A percentile compares a stretch with the other conserved stretches of the same genome.
Evolutionary conservation across 345 rosid genomes (phyloP).

Genomic region (Salix brachista): DNA sequence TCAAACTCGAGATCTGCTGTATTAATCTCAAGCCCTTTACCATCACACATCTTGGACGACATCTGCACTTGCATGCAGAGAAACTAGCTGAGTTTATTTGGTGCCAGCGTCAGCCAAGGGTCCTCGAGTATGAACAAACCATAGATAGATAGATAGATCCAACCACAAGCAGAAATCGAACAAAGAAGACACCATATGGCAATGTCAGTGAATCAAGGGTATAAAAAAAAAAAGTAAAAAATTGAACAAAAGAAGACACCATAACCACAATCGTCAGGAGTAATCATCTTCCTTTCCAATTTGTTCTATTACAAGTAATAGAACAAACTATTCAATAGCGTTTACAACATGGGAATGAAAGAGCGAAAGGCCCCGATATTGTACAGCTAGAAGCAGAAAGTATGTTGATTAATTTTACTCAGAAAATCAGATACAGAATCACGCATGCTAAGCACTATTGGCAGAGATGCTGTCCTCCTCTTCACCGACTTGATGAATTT

Average conservation of each 20-base stretch:
- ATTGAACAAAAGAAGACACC: neutral
- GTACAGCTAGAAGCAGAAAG: slow-evolving; percentile 30
- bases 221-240: neutral
- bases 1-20: too few species aligned
- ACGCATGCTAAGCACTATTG: slow-evolving; percentile 56
- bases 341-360: slow-evolving; percentile 5
- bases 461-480: slow-evolving; percentile 57
- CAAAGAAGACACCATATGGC: too few species aligned
- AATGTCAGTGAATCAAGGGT: neutral
- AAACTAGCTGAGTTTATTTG: neutral
- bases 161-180: too few species aligned
- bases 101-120: neutral
- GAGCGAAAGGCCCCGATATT: slow-evolving; percentile 6
- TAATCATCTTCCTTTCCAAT: slow-evolving; percentile 9
- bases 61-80: neutral
- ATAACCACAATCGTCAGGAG: neutral
- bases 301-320: slow-evolving; percentile 14
- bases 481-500: slow-evolving; percentile 44
- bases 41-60: too few species aligned
- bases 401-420: slow-evolving; percentile 9
- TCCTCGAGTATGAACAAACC: too few species aligned
- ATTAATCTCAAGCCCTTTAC: too few species aligned
- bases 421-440: slow-evolving; percentile 9
- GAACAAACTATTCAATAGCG: slow-evolving; percentile 21
- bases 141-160: too few species aligned